Base-by-base conservation (phyloP, 1,284 basidiomycete genomes). In the Coriolopsis trogii region DNA sequence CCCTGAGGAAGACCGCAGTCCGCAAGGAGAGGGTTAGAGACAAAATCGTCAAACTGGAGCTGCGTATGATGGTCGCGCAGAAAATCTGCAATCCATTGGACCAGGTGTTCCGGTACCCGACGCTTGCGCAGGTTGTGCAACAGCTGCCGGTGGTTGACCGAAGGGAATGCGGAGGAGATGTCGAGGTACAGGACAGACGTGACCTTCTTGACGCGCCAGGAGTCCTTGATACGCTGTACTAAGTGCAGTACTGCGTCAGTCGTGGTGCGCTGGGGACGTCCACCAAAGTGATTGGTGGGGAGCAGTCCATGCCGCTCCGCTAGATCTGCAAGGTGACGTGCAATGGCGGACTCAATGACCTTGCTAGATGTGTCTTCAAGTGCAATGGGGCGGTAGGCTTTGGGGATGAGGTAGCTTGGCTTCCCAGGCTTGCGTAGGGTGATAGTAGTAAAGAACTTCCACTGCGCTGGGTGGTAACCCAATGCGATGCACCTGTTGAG, bases 371-470 rank as follows among this genome's bases (percentile, higher is more conserved):
- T 67, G 47, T 70, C 61, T 0, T 70, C 61, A 0, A 78, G 68
- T 0, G 69, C 68, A 1, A 78, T 75, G 0, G 75, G 75, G 0
- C 72, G 56, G 49, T 71, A 76, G 0, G 75, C 61, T 9, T 67
- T 67, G 0, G 72, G 54, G 0, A 61, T 25, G 0, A 58, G 51
- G 53, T 79, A 77, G 46, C 68, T 63, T 0, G 66, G 39, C 25
- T 69, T 69, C 0, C 70, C 69, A 2, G 71, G 73, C 49, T 80
- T 79, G 13, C 65, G 49, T 0, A 79, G 55, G 0, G 74, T 70
- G 0, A 73, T 59, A 2, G 71, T 75, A 1, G 51, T 58, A 13
- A 63, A 69, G 0, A 50, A 36, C 24, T 64, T 63, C 73, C 73
- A 77, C 7, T 37, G 24, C 2, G 47, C 47, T 1, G 66, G 69